Percentiles rank a stretch among this genome's conserved stretches.
These are phyloP conservation scores for Euphrasia confusa DNA, from an alignment of 257 asterid genomes.

Conservation along the genomic window DNA sequence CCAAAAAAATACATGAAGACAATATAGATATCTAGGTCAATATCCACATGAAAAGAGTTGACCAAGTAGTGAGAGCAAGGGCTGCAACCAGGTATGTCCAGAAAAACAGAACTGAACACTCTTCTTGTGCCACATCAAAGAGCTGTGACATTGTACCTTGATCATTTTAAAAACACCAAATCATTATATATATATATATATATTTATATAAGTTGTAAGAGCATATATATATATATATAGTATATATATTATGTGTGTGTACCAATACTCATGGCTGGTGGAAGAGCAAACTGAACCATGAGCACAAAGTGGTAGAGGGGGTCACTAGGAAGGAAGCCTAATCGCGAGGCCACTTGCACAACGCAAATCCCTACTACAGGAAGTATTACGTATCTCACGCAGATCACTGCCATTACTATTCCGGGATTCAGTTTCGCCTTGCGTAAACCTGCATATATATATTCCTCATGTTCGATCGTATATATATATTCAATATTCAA, in stretches of 20 bases:
- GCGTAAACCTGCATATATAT: conserved; percentile 46
- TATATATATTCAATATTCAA: no score
- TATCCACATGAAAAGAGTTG: conserved; percentile 88
- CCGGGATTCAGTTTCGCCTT: conserved; percentile 43
- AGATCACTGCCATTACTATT: conserved; percentile 41
- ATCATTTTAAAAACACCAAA: not conserved
- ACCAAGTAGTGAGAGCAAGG: conserved; percentile 76
- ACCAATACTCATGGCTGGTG: conserved; percentile 94
- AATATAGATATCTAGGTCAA: conserved; percentile 28
- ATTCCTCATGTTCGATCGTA: not conserved
- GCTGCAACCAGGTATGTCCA: conserved; percentile 88
- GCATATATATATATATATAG: no score
- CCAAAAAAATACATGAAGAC: no score
- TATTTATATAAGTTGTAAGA: no score
- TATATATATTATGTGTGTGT: not conserved
- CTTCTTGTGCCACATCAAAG: conserved; percentile 85
- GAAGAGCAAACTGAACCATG: conserved; percentile 73
- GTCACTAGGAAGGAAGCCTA: conserved; percentile 75
- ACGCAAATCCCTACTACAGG: conserved; percentile 67
- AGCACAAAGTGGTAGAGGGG: conserved; percentile 83
- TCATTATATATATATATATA: not conserved
- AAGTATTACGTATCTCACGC: conserved; percentile 58
- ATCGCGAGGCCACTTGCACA: conserved; percentile 53
- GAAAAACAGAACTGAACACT: conserved; percentile 70
- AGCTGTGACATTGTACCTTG: conserved; percentile 92